phyloP scores from a whole-genome alignment of 768 basidiomycete species.

The Gautieria morchelliformis region DNA sequence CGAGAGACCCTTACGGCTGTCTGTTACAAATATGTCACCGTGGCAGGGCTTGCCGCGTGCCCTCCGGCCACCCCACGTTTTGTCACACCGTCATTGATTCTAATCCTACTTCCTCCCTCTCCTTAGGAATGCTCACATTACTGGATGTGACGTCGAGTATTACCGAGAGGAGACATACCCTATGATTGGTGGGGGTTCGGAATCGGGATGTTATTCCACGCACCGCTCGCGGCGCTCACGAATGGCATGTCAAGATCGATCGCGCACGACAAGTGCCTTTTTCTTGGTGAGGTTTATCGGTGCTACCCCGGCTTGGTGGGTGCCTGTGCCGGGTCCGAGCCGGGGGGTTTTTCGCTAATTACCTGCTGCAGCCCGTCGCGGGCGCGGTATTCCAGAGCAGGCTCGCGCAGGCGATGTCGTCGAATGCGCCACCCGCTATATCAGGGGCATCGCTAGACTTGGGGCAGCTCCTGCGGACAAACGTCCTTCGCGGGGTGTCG shows the following conservation, averaged over 20 bases:
- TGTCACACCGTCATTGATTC: too few species aligned
- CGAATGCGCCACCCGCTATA: conserved; percentile 31
- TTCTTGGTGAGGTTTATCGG: conserved; percentile 84
- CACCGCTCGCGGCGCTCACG: too few species aligned
- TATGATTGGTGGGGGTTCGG: conserved; percentile 66
- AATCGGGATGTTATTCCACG: conserved; percentile 76
- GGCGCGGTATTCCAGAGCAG: conserved; percentile 62
- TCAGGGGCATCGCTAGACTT: conserved; percentile 46
- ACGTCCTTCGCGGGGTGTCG: conserved; percentile 45
- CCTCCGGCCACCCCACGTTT: too few species aligned
- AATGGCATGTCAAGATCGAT: too few species aligned
- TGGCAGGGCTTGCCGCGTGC: conserved; percentile 47
- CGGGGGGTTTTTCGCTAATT: conserved; percentile 7
- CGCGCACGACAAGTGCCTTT: too few species aligned
- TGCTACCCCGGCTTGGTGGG: conserved; percentile 72
- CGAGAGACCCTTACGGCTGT: conserved; percentile 42
- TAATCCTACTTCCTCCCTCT: too few species aligned
- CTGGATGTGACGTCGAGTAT: conserved; percentile 44
- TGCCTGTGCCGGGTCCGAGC: too few species aligned
- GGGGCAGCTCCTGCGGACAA: conserved; percentile 31
- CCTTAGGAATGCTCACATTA: conserved; percentile 59
- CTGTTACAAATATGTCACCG: conserved; percentile 58
- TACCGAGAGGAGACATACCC: conserved; percentile 41
- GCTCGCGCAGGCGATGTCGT: conserved; percentile 39
- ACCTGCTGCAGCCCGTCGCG: conserved; percentile 54